Conservation (phyloP, 441 rosid genomes). For the Aquilaria agallochum region DNA sequence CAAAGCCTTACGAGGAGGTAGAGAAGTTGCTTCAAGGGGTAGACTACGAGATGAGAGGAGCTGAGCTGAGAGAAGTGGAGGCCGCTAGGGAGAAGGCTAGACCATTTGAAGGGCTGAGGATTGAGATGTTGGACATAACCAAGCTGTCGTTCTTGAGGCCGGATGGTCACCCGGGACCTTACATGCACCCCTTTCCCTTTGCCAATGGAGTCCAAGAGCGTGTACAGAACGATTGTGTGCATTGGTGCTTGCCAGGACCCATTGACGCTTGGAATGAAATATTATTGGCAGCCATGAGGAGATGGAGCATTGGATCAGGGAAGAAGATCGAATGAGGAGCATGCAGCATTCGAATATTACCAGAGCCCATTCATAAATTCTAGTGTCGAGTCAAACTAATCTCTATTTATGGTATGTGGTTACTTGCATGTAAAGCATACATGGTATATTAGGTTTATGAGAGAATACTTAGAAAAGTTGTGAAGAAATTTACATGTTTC, state of each 20-base stretch:
- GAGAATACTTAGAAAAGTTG: too few species aligned
- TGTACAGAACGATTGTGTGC: conserved; percentile 5
- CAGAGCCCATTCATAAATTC: too few species aligned
- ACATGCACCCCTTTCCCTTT: not conserved
- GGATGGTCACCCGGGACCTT: conserved; percentile 1
- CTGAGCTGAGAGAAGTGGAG: conserved; percentile 60
- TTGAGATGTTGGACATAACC: not conserved
- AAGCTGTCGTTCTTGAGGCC: not conserved
- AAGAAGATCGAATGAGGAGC: conserved; percentile 15
- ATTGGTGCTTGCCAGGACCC: conserved; percentile 5
- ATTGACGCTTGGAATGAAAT: conserved; percentile 21
- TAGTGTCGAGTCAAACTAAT: too few species aligned
- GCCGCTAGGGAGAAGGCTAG: conserved; percentile 30
- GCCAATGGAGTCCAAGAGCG: not conserved
- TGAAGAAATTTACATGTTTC: too few species aligned
- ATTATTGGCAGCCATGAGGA: conserved; percentile 51
- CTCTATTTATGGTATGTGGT: too few species aligned
- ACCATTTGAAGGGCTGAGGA: conserved; percentile 5
- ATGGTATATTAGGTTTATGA: too few species aligned
- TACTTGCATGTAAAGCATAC: too few species aligned
- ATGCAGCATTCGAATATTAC: too few species aligned
- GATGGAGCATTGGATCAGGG: conserved; percentile 34
- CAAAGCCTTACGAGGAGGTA: conserved; percentile 56
- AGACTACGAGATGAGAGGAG: conserved; percentile 64
- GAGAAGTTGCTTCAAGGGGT: conserved; percentile 68